Percentiles rank a stretch among this genome's conserved stretches.
Conservation (phyloP, 805 yeast genomes). For the Ogataea philodendri region DNA sequence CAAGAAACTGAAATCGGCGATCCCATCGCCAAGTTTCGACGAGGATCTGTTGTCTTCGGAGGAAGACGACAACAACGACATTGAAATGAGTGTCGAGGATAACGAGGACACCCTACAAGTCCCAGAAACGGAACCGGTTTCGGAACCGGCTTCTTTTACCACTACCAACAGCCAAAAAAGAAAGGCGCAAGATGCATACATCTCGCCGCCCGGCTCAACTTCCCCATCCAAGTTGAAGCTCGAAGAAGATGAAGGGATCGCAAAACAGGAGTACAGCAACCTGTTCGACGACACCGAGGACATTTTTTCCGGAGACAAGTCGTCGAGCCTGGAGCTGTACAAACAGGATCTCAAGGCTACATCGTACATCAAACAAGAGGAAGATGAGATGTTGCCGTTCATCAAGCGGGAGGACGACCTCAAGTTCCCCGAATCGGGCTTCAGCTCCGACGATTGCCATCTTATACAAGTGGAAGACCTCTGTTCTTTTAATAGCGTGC, state of each 20-base stretch:
- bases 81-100: conserved; percentile 15
- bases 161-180: conserved; percentile 16
- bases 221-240: conserved; percentile 32
- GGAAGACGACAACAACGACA: conserved; percentile 21
- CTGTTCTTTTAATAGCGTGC: conserved; percentile 39
- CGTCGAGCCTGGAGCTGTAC: conserved; percentile 28
- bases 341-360: conserved; percentile 23
- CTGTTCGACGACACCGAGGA: conserved; percentile 29
- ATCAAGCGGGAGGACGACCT: conserved; percentile 17
- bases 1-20: conserved; percentile 13
- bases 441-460: conserved; percentile 18
- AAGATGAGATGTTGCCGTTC: conserved; percentile 10
- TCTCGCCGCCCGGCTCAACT: conserved; percentile 34
- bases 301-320: conserved; percentile 17
- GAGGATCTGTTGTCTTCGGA: conserved; percentile 25
- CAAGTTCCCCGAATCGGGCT: conserved; percentile 16
- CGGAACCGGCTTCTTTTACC: conserved; percentile 1
- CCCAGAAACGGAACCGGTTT: background rate
- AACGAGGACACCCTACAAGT: conserved; percentile 3
- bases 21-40: conserved; percentile 26
- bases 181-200: conserved; percentile 20
- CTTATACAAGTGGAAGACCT: conserved; percentile 29
- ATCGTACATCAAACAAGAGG: conserved; percentile 20
- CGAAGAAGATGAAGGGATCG: conserved; percentile 26
- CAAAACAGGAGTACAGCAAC: conserved; percentile 29